Base-by-base conservation (phyloP, 2,329 filamentous ascomycete genomes). In the Hortaea werneckii region DNA sequence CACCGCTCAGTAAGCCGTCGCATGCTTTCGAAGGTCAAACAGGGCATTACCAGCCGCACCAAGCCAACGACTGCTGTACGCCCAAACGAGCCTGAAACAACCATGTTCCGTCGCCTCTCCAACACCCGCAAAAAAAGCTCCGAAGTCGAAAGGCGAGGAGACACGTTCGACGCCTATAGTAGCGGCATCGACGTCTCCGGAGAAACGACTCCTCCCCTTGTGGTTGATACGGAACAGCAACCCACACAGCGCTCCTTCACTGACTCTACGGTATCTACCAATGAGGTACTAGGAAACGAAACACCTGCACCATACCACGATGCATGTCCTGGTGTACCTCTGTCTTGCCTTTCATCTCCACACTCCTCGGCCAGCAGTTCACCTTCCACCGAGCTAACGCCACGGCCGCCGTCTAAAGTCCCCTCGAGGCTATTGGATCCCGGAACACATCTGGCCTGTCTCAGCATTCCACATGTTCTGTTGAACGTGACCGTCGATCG, bases 21-120 rank as follows among this genome's bases (percentile, higher is more conserved):
- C n/a, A 56, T 66, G 50, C 51, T 66, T 5, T 61, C 62, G 5
- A 60, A 52, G 37, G 60, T 66, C 41, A 63, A 57, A 45, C 58
- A 59, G 42, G 61, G 62, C 39, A 55, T 65, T 37, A 49, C 51
- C 20, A 50, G 48, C 26, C 53, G 58, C 8, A 58, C 58, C 4
- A 58, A 54, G 41, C 60, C 50, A 37, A 52, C 54, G 13, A 49
- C 55, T 12, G 53, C 54, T 37, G 46, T 51, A 29, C 46, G 46
- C 38, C 20, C 20, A 9, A 48, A 50, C 38, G 57, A 59, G 28
- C 52, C 57, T 3, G 61, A 64, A 13, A 48, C 52, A 7, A 54
- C 53, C 38, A 50, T 64, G 13, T 45, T 59, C 34, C 56, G 62
- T 10, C 54, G 56, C 6, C 47, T 60, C 5, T 65, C 63, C 9